Conservation (phyloP, 208 protist species). For the Trypanosoma boissoni region DNA sequence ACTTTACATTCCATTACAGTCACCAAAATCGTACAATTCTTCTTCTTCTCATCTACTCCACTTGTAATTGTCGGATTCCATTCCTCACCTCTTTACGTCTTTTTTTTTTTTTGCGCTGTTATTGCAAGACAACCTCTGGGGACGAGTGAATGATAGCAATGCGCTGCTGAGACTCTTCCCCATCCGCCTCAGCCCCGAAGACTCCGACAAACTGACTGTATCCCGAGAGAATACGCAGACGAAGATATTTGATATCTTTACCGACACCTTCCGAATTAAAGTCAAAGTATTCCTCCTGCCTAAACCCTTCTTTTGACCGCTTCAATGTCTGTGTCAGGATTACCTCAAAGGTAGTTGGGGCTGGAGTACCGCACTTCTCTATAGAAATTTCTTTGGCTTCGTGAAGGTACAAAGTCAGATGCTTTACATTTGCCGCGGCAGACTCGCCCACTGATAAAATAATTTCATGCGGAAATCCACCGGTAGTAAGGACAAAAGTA, state of each 20-base stretch:
- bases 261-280: constrained; percentile 55
- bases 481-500: constrained; percentile 81
- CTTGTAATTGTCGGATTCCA: too few species aligned
- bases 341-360: constrained; percentile 36
- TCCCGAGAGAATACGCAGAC: constrained; percentile 61
- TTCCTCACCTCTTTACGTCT: too few species aligned
- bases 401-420: constrained; percentile 49
- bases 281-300: constrained; percentile 62
- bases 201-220: constrained; percentile 84
- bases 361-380: constrained; percentile 22
- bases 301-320: constrained; percentile 15
- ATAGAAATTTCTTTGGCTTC: constrained; percentile 74
- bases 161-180: constrained; percentile 85
- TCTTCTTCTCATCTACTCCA: too few species aligned
- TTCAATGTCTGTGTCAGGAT: constrained; percentile 52
- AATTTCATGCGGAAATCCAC: constrained; percentile 81
- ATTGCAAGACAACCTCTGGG: constrained; percentile 76
- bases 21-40: too few species aligned
- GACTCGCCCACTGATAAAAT: constrained; percentile 57
- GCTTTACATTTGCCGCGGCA: constrained; percentile 50
- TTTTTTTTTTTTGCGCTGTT: neutral
- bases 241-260: constrained; percentile 48
- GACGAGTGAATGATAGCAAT: constrained; percentile 75
- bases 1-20: too few species aligned
- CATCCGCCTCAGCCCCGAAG: constrained; percentile 53